Evolutionary conservation across 2,329 filamentous ascomycete genomes (phyloP), one percentile per base, ranked within the genome.

Genomic region (Emmonsiellopsis sp.): DNA sequence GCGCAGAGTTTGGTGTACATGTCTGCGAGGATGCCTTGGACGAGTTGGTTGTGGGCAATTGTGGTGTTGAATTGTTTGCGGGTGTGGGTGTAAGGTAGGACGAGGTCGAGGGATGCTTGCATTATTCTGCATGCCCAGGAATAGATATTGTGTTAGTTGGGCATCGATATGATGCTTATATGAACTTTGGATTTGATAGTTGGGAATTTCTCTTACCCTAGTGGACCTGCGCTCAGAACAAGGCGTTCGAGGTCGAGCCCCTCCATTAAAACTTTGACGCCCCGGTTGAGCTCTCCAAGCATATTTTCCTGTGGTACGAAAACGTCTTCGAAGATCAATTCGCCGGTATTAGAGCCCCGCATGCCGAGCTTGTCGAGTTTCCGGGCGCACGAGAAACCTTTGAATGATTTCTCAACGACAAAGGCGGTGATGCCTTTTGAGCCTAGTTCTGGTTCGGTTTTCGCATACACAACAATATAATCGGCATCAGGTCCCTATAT

Each of bases 361-460:
- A 98, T 98, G 61, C 93, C 93, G 70, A 98, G 86, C 75, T 98
- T 97, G 77, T 97, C 92, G 15, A 97, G 83, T 73, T 97, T 97
- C 57, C 89, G 80, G 6, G 89, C 84, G 63, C 89, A 91, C 58
- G 83, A 86, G 76, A 96, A 97, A 43, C 93, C 92, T 38, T 82
- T 73, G 37, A 79, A 76, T 8, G 70, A 64, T 52, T 77, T 79
- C 61, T 94, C 85, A 40, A 97, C 87, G 35, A 98, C 79, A 73
- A 97, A 96, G 7, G 92, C 92, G 0, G 92, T 95, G 69, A 98
- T 95, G 54, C 93, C 93, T 73, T 92, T 95, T 59, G 86, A 89
- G 1, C 77, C 89, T 56, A 81, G 84, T 10, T 85, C 80, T 1
- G 91, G 91, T 54, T 85, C 80, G 1, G 92, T 96, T 77, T 97